Evolutionary conservation across 148 eudicot genomes (phyloP).

Genomic region (Rhododendron henanense): DNA sequence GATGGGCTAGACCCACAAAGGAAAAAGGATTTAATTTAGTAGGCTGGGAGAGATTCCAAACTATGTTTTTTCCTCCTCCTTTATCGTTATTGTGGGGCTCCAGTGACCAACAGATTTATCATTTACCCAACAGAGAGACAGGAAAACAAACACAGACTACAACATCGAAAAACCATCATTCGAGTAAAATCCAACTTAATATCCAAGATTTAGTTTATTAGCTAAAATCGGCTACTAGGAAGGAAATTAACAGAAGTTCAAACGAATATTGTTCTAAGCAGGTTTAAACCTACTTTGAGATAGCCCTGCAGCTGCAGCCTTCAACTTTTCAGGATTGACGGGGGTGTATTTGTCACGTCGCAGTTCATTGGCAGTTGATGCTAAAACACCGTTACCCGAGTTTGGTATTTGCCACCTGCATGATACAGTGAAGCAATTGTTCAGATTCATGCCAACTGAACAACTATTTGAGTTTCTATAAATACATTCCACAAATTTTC

Average conservation of each 20-base stretch:
- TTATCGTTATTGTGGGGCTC: background rate
- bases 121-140: background rate
- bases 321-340: slow-evolving; percentile 67
- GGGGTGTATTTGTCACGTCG: slow-evolving; percentile 49
- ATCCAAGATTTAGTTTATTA: background rate
- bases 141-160: background rate
- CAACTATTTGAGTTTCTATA: background rate
- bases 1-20: background rate
- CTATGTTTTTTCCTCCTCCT: background rate
- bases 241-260: background rate
- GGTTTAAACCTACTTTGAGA: slow-evolving; percentile 46
- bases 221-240: background rate
- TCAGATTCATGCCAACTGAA: background rate
- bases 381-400: slow-evolving; percentile 45
- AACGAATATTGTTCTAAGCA: background rate
- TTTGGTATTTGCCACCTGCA: slow-evolving; percentile 82
- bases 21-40: too few species aligned
- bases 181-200: background rate
- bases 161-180: background rate
- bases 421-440: background rate
- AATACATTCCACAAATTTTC: background rate
- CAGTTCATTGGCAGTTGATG: slow-evolving; percentile 86
- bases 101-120: background rate
- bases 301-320: slow-evolving; percentile 81
- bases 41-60: background rate